Conservation (phyloP, 805 yeast genomes). For the Candida wancherniae region DNA sequence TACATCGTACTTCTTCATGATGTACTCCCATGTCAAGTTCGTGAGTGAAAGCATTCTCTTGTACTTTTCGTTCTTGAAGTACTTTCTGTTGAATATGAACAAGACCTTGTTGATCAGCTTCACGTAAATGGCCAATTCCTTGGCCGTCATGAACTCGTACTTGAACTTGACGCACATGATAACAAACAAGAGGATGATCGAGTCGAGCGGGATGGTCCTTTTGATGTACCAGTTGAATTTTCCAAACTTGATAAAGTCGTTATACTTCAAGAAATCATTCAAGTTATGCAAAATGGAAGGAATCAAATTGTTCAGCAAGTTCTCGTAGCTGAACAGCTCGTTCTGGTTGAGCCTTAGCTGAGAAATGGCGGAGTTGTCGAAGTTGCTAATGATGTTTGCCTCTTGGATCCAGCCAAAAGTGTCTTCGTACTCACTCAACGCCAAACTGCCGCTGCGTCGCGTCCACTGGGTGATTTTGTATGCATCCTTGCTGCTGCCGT, state of each 20-base stretch:
- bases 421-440: conserved; percentile 35
- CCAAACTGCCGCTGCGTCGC: conserved; percentile 23
- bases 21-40: conserved; percentile 40
- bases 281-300: conserved; percentile 55
- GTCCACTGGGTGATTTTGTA: conserved; percentile 4
- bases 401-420: conserved; percentile 37
- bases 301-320: conserved; percentile 47
- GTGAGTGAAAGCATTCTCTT: conserved; percentile 42
- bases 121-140: conserved; percentile 35
- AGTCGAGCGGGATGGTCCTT: conserved; percentile 57
- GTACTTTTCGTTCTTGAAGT: conserved; percentile 44
- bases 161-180: conserved; percentile 51
- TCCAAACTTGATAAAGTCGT: conserved; percentile 48
- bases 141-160: conserved; percentile 33
- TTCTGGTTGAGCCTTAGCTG: conserved; percentile 31
- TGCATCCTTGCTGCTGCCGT: neutral
- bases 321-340: conserved; percentile 45
- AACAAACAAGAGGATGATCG: conserved; percentile 48
- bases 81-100: conserved; percentile 39
- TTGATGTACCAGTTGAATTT: conserved; percentile 59
- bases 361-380: conserved; percentile 34
- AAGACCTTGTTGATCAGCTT: conserved; percentile 39
- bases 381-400: conserved; percentile 35
- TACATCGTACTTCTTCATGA: conserved; percentile 33
- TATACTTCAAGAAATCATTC: conserved; percentile 49